Evolutionary conservation across 805 yeast species (phyloP), one percentile per base, ranked within the genome.

Genomic region (Cyberlindnera euphorbiae): DNA sequence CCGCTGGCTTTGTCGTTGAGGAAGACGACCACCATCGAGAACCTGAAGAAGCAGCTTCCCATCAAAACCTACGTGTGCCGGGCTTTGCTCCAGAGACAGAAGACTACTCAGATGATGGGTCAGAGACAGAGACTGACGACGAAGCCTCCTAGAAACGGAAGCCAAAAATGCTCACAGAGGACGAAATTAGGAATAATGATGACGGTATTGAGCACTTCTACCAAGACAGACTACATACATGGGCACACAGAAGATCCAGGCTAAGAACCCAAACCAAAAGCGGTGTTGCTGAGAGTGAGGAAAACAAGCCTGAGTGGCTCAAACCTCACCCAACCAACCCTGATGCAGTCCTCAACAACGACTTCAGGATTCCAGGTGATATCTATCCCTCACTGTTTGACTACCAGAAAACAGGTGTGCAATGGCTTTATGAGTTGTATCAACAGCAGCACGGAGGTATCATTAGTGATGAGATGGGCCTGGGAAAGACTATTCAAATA

Each of bases 401-500:
- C 45, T 93, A 93, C 57, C 98, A 93, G 52, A 85, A 85, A 51
- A 93, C 97, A 0, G 87, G 97, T 44, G 97, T 93, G 1, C 96
- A 93, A 52, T 90, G 98, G 98, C 72, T 93, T 2, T 89, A 94
- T 81, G 98, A 93, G 54, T 65, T 93, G n/a, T 81, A 84, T 51
- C 70, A 77, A 15, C 97, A 93, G 57, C 77, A 75, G 33, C 82
- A 89, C 3, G 98, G 98, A 3, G 98, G 98, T 0, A 93, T 93
- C 16, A 72, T 93, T 27, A 97, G 97, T 17, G 98, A 93, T 60
- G 98, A 93, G 58, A 93, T 93, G 98, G 98, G 98, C 0, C 62
- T 93, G 13, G 98, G 98, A 2, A 93, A 93, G 54, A 93, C 98
- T 0, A 82, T 93, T 33, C 97, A 93, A 55, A 75, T 93, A 8